A percentile compares a stretch with the other conserved stretches of the same genome.
Conservation (phyloP, 2,329 filamentous ascomycete genomes). For the Talaromyces amestolkiae region DNA sequence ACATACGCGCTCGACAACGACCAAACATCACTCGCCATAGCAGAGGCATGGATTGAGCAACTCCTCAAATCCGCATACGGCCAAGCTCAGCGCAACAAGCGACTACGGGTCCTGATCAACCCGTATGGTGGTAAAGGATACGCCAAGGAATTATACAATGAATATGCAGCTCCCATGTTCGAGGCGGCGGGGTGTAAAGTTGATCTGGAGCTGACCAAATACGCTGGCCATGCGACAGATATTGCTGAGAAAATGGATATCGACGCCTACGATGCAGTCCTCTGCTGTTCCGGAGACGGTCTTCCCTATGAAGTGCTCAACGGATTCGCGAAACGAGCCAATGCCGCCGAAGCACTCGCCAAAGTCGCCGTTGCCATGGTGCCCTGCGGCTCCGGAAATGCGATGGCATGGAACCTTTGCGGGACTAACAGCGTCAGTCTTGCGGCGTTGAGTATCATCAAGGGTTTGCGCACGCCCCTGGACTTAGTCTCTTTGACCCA, state of each 20-base stretch:
- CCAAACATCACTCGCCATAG: constrained; percentile 49
- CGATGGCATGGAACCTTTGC: constrained; percentile 84
- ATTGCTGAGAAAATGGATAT: constrained; percentile 74
- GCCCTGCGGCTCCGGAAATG: constrained; percentile 91
- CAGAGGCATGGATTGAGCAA: constrained; percentile 60
- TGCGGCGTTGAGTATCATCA: constrained; percentile 80
- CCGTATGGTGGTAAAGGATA: constrained; percentile 81
- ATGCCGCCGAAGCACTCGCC: constrained; percentile 70
- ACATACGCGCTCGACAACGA: constrained; percentile 58
- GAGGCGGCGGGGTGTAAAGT: constrained; percentile 74
- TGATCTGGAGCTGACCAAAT: constrained; percentile 69
- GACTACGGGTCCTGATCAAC: constrained; percentile 86
- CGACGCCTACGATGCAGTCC: constrained; percentile 76
- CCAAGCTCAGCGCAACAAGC: constrained; percentile 64
- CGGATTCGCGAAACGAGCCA: constrained; percentile 72
- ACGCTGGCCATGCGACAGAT: constrained; percentile 73
- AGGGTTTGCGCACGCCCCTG: constrained; percentile 77
- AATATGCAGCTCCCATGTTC: constrained; percentile 76
- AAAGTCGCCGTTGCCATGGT: constrained; percentile 81
- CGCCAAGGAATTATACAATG: constrained; percentile 70
- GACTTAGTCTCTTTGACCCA: constrained; percentile 89
- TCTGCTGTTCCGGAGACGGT: constrained; percentile 89
- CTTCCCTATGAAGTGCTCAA: constrained; percentile 94
- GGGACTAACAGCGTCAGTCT: constrained; percentile 73
- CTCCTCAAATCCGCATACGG: constrained; percentile 71